A percentile compares a stretch with the other conserved stretches of the same genome.
phyloP scores from a whole-genome alignment of 2,329 filamentous ascomycete species.

The Byssochlamys sp. region DNA sequence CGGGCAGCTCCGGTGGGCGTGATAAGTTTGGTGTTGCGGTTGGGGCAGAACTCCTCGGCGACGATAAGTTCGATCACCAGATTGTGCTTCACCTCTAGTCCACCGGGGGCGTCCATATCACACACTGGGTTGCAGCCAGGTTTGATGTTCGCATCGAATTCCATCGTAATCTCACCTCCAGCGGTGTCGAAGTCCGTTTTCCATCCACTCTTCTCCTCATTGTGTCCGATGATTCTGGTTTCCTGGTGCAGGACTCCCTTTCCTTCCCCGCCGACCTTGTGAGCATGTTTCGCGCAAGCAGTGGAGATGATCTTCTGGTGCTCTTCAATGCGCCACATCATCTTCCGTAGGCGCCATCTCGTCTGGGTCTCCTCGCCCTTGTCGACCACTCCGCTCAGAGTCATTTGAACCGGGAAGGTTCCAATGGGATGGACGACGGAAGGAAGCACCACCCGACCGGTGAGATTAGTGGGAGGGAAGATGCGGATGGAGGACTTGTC shows the following conservation, averaged over 20 bases:
- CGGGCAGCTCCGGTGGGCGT: conserved; percentile 83
- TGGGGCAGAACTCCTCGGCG: conserved; percentile 70
- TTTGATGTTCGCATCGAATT: conserved; percentile 60
- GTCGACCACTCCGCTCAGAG: conserved; percentile 75
- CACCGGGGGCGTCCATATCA: conserved; percentile 64
- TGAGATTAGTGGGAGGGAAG: conserved; percentile 92
- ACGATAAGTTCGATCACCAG: conserved; percentile 90
- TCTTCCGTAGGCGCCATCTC: conserved; percentile 80
- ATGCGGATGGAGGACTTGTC: conserved; percentile 87
- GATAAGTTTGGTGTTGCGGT: conserved; percentile 61
- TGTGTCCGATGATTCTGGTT: conserved; percentile 65
- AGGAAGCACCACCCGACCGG: conserved; percentile 70
- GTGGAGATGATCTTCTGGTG: conserved; percentile 67
- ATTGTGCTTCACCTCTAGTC: conserved; percentile 71
- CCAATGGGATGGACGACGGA: conserved; percentile 79
- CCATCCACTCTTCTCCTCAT: conserved; percentile 79
- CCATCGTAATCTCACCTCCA: conserved; percentile 68
- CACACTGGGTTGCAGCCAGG: conserved; percentile 59
- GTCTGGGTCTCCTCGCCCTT: conserved; percentile 60
- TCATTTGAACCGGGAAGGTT: conserved; percentile 67
- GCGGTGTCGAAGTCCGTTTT: conserved; percentile 65
- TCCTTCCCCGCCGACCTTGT: conserved; percentile 53
- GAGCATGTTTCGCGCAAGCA: conserved; percentile 66
- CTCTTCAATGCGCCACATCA: conserved; percentile 90
- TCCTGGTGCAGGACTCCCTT: conserved; percentile 69